phyloP scores from a whole-genome alignment of 2,329 filamentous ascomycete species.

The Venturia aucupariae region DNA sequence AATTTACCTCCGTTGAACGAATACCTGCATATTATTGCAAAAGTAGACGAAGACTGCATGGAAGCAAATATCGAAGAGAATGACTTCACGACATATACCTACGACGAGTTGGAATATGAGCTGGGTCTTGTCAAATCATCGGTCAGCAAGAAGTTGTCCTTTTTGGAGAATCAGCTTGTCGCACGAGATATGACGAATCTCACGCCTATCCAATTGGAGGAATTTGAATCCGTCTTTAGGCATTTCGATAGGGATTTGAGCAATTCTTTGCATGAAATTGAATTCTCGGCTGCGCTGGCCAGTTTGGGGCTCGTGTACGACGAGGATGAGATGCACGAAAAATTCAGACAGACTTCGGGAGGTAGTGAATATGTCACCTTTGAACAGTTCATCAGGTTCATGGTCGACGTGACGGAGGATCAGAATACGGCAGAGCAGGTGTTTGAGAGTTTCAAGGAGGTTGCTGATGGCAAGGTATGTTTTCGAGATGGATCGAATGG shows the following conservation, averaged over 20 bases:
- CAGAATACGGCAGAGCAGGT: slow-evolving; percentile 98
- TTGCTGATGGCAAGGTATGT: slow-evolving; percentile 82
- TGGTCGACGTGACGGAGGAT: slow-evolving; percentile 98
- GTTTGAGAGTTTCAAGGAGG: slow-evolving; percentile 94
- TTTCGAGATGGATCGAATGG: slow-evolving; percentile 9
- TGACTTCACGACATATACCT: slow-evolving; percentile 98
- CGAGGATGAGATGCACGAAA: slow-evolving; percentile 95
- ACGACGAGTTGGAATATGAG: slow-evolving; percentile 93
- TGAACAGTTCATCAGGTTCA: slow-evolving; percentile 98
- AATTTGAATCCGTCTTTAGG: slow-evolving; percentile 96
- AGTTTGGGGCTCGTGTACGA: slow-evolving; percentile 92
- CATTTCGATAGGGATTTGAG: slow-evolving; percentile 93
- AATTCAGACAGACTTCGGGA: slow-evolving; percentile 78
- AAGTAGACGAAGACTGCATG: slow-evolving; percentile 77
- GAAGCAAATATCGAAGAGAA: slow-evolving; percentile 99
- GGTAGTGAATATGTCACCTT: slow-evolving; percentile 79
- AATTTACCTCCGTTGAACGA: slow-evolving; percentile 83
- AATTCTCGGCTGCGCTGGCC: slow-evolving; percentile 93
- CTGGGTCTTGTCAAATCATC: slow-evolving; percentile 82
- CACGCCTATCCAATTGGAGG: slow-evolving; percentile 94
- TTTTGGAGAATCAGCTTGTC: slow-evolving; percentile 97
- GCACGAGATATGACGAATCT: slow-evolving; percentile 98
- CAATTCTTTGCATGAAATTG: slow-evolving; percentile 83
- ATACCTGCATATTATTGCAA: slow-evolving; percentile 79
- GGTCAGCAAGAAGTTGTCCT: slow-evolving; percentile 91